Evolutionary conservation across 148 eudicot genomes (phyloP).

Genomic region (Spergularia marina): DNA sequence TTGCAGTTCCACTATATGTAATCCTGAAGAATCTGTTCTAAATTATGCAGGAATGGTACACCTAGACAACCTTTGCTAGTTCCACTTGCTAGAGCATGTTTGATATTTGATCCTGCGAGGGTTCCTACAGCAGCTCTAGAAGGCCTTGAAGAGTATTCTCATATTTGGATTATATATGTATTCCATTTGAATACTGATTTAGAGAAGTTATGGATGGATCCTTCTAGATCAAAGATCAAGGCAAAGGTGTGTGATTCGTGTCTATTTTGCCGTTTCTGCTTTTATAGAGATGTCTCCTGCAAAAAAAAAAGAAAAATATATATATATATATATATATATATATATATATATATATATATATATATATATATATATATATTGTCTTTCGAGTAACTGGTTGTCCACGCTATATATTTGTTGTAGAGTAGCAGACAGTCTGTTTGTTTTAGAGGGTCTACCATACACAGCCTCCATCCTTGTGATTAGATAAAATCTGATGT

Average conservation of each 20-base stretch:
- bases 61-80: slow-evolving; percentile 97
- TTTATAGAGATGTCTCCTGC: not conserved
- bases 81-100: slow-evolving; percentile 84
- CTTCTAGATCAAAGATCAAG: slow-evolving; percentile 74
- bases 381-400: too few relatives aligned
- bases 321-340: too few relatives aligned
- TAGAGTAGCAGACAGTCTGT: too few relatives aligned
- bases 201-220: slow-evolving; percentile 87
- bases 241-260: slow-evolving; percentile 57
- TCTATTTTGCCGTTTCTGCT: not conserved
- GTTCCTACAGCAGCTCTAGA: slow-evolving; percentile 88
- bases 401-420: too few relatives aligned
- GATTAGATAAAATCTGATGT: too few relatives aligned
- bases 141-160: slow-evolving; percentile 90
- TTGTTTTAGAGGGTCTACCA: too few relatives aligned
- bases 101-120: slow-evolving; percentile 62
- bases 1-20: slow-evolving; percentile 1
- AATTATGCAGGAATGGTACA: slow-evolving; percentile 75
- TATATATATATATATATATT: too few relatives aligned
- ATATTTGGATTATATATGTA: slow-evolving; percentile 87
- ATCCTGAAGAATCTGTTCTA: not conserved
- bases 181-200: slow-evolving; percentile 93
- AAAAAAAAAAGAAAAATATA: too few relatives aligned
- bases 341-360: too few relatives aligned
- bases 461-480: not conserved